These are phyloP conservation scores for Mycotypha africana DNA, from an alignment of 371 early-diverging fungal species.

Conservation along the genomic window DNA sequence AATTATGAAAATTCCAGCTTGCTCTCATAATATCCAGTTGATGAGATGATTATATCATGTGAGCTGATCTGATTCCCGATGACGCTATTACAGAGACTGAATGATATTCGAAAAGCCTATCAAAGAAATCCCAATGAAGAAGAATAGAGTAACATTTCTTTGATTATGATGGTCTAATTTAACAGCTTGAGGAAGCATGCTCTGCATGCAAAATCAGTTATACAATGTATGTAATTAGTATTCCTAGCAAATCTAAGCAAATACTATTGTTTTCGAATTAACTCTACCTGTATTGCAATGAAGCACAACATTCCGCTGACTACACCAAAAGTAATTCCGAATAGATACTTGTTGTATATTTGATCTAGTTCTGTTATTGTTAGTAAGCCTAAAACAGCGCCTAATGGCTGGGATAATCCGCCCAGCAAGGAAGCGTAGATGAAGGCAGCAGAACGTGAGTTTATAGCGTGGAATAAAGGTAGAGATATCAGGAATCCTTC, in stretches of 20 bases:
- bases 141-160: constrained; percentile 35
- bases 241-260: too few species aligned
- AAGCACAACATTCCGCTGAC: constrained; percentile 69
- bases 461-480: constrained; percentile 66
- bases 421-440: constrained; percentile 60
- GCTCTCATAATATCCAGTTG: too few species aligned
- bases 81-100: too few species aligned
- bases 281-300: constrained; percentile 45
- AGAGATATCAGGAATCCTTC: constrained; percentile 78
- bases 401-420: constrained; percentile 62
- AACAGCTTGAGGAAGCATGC: constrained; percentile 50
- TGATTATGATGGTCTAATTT: constrained; percentile 33
- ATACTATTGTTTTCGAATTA: too few species aligned
- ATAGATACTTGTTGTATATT: constrained; percentile 36
- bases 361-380: constrained; percentile 36
- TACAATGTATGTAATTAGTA: not conserved
- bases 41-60: too few species aligned
- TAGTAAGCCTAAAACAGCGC: constrained; percentile 53
- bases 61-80: too few species aligned
- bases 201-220: constrained; percentile 16
- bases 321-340: constrained; percentile 48
- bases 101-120: constrained; percentile 37
- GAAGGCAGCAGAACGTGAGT: constrained; percentile 57
- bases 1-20: too few species aligned
- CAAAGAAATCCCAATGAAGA: constrained; percentile 49